A percentile compares a stretch with the other conserved stretches of the same genome.
Evolutionary conservation across 2,329 filamentous ascomycete species (phyloP).

Genomic region (Talaromyces amestolkiae): DNA sequence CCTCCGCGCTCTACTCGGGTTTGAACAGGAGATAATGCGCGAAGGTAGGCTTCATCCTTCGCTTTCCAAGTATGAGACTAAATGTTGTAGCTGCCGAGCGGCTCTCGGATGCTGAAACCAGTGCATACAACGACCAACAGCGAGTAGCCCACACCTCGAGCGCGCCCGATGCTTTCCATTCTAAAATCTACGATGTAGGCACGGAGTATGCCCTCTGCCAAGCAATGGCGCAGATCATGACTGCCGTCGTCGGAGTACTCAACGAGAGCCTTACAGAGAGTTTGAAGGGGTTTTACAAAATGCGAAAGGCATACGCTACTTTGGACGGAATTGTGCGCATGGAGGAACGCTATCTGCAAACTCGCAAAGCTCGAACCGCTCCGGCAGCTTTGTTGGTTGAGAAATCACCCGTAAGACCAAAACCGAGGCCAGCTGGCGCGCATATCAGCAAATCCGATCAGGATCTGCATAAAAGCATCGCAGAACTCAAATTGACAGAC

Average conservation of each 20-base stretch:
- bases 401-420: constrained; percentile 14
- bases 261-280: constrained; percentile 92
- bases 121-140: constrained; percentile 72
- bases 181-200: constrained; percentile 72
- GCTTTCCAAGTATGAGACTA: constrained; percentile 17
- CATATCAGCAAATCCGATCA: constrained; percentile 22
- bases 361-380: constrained; percentile 17
- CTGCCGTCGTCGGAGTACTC: constrained; percentile 80
- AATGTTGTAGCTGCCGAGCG: constrained; percentile 59
- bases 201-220: constrained; percentile 83
- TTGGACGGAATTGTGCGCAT: constrained; percentile 75
- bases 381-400: constrained; percentile 22
- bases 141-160: constrained; percentile 65
- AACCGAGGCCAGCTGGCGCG: constrained; percentile 17
- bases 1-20: constrained; percentile 79
- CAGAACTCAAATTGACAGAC: constrained; percentile 26
- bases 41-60: constrained; percentile 51
- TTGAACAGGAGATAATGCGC: constrained; percentile 87
- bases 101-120: constrained; percentile 71
- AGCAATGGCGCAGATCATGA: constrained; percentile 84
- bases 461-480: constrained; percentile 21
- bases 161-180: constrained; percentile 52
- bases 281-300: constrained; percentile 86
- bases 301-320: constrained; percentile 82
- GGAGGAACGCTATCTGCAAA: constrained; percentile 60